Conservation (phyloP, 1,139 yeast genomes). For the Debaryomyces sp. region DNA sequence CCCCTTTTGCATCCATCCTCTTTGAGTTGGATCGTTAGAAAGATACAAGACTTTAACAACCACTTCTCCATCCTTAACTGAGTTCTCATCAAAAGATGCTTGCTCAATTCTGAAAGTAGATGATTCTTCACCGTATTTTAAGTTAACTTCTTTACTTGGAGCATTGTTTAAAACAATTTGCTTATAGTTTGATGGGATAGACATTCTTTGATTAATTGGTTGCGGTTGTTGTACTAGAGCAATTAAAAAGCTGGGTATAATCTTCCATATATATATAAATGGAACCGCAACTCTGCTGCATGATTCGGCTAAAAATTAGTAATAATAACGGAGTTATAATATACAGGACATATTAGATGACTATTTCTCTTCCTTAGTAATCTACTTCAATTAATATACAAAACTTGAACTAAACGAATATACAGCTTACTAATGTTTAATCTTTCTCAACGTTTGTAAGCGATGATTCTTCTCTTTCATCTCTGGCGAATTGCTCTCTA, state of each 20-base stretch:
- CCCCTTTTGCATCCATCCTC: slow-evolving; percentile 27
- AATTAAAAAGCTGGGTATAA: not conserved
- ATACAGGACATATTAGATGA: not conserved
- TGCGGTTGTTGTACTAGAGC: not conserved
- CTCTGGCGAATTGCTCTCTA: slow-evolving; percentile 34
- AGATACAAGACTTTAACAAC: slow-evolving; percentile 23
- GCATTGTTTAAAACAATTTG: slow-evolving; percentile 12
- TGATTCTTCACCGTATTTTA: slow-evolving; percentile 10
- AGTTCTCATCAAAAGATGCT: slow-evolving; percentile 9
- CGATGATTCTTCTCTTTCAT: slow-evolving; percentile 19
- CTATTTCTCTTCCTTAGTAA: not conserved
- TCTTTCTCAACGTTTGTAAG: slow-evolving; percentile 2
- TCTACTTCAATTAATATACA: slow-evolving; percentile 1
- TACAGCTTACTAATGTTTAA: not conserved
- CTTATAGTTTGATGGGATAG: not conserved
- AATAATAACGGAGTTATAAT: not conserved
- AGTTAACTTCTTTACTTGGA: slow-evolving; percentile 13
- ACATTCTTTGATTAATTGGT: not conserved
- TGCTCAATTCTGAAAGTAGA: slow-evolving; percentile 17
- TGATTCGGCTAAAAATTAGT: not conserved
- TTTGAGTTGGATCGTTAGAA: slow-evolving; percentile 35
- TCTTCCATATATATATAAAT: not conserved
- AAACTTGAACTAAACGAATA: not conserved
- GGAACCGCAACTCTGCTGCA: not conserved
- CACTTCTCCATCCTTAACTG: slow-evolving; percentile 20